Conservation (phyloP, 768 basidiomycete genomes). For the Lactarius hatsudake region DNA sequence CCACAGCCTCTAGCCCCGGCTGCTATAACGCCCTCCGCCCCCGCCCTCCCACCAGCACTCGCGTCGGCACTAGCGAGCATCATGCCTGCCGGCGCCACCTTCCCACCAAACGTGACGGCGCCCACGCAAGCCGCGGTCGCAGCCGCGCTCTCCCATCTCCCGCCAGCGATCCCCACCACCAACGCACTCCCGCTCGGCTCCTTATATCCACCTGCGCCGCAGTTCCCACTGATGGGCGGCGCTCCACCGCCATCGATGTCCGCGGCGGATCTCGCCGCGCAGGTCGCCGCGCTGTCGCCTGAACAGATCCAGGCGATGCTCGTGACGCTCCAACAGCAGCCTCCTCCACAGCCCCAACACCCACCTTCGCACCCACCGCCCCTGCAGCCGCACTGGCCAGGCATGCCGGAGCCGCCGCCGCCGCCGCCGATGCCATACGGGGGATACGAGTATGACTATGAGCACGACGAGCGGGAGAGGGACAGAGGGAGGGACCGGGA, state of each 20-base stretch:
- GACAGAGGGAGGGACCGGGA: background rate
- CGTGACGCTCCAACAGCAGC: conserved; percentile 43
- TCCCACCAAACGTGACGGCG: background rate
- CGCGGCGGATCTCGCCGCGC: conserved; percentile 58
- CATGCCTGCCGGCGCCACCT: conserved; percentile 3
- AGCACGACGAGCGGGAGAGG: conserved; percentile 15
- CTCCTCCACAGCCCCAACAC: background rate
- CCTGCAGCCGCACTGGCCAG: background rate
- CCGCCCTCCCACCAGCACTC: conserved; percentile 20
- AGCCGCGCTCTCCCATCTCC: conserved; percentile 25
- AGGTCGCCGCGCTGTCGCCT: conserved; percentile 70
- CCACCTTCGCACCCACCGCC: background rate
- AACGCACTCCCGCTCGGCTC: conserved; percentile 28
- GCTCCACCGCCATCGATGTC: conserved; percentile 30
- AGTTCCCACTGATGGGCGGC: background rate
- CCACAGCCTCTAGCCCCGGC: background rate
- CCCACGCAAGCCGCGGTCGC: conserved; percentile 19
- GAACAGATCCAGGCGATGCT: conserved; percentile 73
- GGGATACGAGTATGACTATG: conserved; percentile 10
- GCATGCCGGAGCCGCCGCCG: background rate
- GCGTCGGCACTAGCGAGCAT: conserved; percentile 24
- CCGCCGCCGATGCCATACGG: background rate
- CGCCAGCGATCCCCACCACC: background rate
- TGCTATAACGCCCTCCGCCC: background rate
- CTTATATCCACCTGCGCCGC: conserved; percentile 28